A percentile compares a stretch with the other conserved stretches of the same genome.
Evolutionary conservation across 1,284 basidiomycete species (phyloP).

Genomic region (Malassezia slooffiae): DNA sequence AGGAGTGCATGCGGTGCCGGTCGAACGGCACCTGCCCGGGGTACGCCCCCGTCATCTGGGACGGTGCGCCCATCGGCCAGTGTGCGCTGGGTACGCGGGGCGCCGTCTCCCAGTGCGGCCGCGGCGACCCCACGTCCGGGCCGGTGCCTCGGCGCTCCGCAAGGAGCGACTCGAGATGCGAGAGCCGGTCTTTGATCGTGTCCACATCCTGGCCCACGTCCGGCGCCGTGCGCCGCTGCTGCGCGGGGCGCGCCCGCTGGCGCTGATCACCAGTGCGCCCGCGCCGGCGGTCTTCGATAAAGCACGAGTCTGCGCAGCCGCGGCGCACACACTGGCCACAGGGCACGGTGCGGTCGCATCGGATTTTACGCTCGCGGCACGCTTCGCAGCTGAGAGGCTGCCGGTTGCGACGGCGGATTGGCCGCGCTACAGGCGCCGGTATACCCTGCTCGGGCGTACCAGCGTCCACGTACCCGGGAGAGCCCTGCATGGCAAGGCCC

Average conservation of each 20-base stretch:
- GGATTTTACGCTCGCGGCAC: conserved; percentile 42
- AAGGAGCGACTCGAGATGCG: conserved; percentile 31
- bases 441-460: no score
- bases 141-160: conserved; percentile 7
- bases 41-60: no score
- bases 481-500: no score
- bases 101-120: no score
- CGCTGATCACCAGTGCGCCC: not conserved
- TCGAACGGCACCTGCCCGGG: no score
- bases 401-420: conserved; percentile 20
- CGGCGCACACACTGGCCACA: conserved; percentile 4
- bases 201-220: conserved; percentile 20
- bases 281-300: conserved; percentile 3
- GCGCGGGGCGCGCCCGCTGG: not conserved
- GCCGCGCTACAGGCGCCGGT: no score
- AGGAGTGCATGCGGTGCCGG: no score
- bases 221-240: not conserved
- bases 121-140: not conserved
- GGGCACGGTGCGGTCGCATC: conserved; percentile 16
- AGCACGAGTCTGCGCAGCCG: not conserved
- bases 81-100: no score
- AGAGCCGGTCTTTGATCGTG: conserved; percentile 40
- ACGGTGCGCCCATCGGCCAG: no score
- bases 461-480: no score
- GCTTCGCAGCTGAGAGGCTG: conserved; percentile 35